phyloP scores from a whole-genome alignment of 441 rosid species.

The Flueggea neowawraea region DNA sequence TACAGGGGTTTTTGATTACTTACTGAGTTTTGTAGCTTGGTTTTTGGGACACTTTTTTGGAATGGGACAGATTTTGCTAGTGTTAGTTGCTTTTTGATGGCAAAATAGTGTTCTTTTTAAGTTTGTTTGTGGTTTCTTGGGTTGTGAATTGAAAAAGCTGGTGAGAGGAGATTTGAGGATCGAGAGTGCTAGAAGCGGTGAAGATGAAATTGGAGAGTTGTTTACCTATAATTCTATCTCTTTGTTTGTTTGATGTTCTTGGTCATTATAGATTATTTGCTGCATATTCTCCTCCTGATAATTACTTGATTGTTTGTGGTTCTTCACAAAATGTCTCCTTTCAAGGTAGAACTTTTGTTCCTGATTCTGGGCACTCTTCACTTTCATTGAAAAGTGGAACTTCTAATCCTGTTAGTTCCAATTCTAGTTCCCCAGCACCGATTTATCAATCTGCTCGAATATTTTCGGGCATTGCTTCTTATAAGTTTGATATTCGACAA shows the following conservation, averaged over 20 bases:
- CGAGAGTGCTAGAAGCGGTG: constrained; percentile 15
- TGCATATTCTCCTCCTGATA: constrained; percentile 60
- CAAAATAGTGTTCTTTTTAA: constrained; percentile 1
- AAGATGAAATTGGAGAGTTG: constrained; percentile 41
- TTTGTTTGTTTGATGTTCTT: constrained; percentile 31
- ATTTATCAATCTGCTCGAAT: constrained; percentile 80
- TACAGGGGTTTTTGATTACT: neutral
- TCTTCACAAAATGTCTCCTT: constrained; percentile 62
- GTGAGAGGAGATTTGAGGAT: constrained; percentile 9
- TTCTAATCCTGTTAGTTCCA: constrained; percentile 43
- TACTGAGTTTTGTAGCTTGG: neutral
- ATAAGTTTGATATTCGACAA: constrained; percentile 58
- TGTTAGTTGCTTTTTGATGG: neutral
- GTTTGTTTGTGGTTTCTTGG: constrained; percentile 9
- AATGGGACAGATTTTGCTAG: constrained; percentile 1
- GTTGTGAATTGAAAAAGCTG: constrained; percentile 17
- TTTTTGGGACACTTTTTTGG: constrained; percentile 1
- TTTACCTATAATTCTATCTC: constrained; percentile 30
- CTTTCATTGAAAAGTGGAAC: constrained; percentile 49
- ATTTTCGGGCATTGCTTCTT: constrained; percentile 66
- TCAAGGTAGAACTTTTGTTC: constrained; percentile 71
- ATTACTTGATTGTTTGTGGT: constrained; percentile 83
- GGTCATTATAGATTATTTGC: constrained; percentile 36
- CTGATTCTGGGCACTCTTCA: constrained; percentile 62
- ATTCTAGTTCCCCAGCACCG: constrained; percentile 44